These are phyloP conservation scores for Rhodotorula paludigena DNA, from an alignment of 768 basidiomycete genomes.

Conservation along the genomic window DNA sequence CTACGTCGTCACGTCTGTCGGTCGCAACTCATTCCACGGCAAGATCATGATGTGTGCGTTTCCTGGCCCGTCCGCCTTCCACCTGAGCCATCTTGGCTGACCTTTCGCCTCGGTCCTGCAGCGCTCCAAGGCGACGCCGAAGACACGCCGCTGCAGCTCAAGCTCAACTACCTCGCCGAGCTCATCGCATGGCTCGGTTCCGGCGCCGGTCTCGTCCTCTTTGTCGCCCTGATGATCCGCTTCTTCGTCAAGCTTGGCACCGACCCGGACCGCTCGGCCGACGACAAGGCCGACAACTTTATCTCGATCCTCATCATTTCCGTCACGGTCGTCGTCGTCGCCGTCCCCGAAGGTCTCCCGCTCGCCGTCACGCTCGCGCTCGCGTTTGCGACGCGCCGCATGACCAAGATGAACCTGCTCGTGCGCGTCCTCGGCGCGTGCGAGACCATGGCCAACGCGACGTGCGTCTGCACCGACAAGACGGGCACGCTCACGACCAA, in stretches of 20 bases:
- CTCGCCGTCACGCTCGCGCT: slow-evolving; percentile 93
- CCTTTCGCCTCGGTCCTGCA: neutral
- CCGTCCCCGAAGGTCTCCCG: slow-evolving; percentile 85
- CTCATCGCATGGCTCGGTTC: slow-evolving; percentile 88
- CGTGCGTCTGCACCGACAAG: slow-evolving; percentile 92
- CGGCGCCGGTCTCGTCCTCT: slow-evolving; percentile 72
- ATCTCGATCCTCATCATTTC: slow-evolving; percentile 90
- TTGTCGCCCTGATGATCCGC: slow-evolving; percentile 78
- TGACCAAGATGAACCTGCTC: slow-evolving; percentile 89
- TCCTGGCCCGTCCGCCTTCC: slow-evolving; percentile 47
- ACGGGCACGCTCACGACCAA: slow-evolving; percentile 96
- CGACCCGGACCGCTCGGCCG: slow-evolving; percentile 62
- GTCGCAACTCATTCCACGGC: slow-evolving; percentile 88
- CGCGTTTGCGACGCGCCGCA: slow-evolving; percentile 96
- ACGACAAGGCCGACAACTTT: slow-evolving; percentile 80
- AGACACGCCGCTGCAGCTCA: slow-evolving; percentile 83
- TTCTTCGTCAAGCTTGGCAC: slow-evolving; percentile 85
- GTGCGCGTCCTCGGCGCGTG: slow-evolving; percentile 94
- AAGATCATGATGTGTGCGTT: slow-evolving; percentile 82
- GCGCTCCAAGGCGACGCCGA: slow-evolving; percentile 35
- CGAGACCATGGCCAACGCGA: slow-evolving; percentile 98
- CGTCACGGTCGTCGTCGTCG: slow-evolving; percentile 74
- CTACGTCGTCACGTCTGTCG: slow-evolving; percentile 89
- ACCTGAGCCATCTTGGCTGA: slow-evolving; percentile 4
- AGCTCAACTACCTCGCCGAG: slow-evolving; percentile 89